Conservation (phyloP, 305 asterid species). For the Petunia hybrid region DNA sequence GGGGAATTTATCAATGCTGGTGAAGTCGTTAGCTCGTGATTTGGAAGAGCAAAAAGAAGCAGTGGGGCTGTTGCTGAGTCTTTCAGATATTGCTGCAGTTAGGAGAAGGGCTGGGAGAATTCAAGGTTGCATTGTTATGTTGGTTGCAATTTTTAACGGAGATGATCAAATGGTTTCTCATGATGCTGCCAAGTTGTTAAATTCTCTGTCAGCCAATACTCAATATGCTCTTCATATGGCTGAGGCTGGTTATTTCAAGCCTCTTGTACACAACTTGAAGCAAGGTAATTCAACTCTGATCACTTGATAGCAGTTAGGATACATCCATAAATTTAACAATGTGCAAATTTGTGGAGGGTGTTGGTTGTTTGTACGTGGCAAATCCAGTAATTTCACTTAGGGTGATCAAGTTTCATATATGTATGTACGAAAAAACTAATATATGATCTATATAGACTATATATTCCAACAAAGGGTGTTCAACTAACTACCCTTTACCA, state of each 20-base stretch:
- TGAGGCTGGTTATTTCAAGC: constrained; percentile 93
- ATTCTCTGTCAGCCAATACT: constrained; percentile 67
- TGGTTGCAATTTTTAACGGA: constrained; percentile 71
- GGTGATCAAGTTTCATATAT: too few species aligned
- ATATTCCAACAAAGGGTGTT: too few species aligned
- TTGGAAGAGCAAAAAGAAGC: constrained; percentile 76
- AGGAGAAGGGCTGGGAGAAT: constrained; percentile 69
- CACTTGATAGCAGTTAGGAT: background rate
- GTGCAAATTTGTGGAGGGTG: too few species aligned
- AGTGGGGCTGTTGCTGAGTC: constrained; percentile 64
- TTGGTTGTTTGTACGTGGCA: too few species aligned
- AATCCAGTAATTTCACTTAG: too few species aligned
- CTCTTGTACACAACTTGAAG: constrained; percentile 67
- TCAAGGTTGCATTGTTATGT: constrained; percentile 78
- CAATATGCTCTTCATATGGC: constrained; percentile 95
- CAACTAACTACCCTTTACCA: too few species aligned
- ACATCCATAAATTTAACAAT: background rate
- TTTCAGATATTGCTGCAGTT: constrained; percentile 54
- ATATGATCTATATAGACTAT: too few species aligned
- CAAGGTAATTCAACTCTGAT: constrained; percentile 53
- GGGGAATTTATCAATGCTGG: constrained; percentile 58
- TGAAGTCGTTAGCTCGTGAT: constrained; percentile 69
- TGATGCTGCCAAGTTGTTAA: constrained; percentile 64
- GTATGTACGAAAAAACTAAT: too few species aligned
- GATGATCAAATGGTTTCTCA: constrained; percentile 62